These are phyloP conservation scores for Astrothelium subdiscretum DNA, from an alignment of 495 filamentous ascomycete genomes.

Conservation along the genomic window DNA sequence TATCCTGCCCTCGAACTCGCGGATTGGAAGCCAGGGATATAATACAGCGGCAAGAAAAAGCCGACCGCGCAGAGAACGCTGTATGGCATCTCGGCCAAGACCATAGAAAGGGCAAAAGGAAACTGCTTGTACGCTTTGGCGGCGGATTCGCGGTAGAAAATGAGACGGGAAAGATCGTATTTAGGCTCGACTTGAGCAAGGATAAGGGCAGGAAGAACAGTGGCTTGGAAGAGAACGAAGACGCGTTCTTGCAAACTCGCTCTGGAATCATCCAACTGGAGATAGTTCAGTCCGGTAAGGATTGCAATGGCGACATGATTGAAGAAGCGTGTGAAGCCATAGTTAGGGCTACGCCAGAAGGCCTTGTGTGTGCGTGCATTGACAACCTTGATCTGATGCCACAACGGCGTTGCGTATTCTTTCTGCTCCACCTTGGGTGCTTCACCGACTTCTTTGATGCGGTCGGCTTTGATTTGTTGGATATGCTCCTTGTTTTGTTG, in stretches of 20 bases:
- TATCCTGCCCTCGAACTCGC: constrained; percentile 55
- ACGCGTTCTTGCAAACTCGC: constrained; percentile 64
- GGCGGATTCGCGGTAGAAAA: constrained; percentile 68
- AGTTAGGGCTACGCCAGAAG: constrained; percentile 67
- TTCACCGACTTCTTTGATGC: constrained; percentile 34
- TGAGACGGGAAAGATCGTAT: constrained; percentile 59
- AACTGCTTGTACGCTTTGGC: constrained; percentile 68
- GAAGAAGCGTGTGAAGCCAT: constrained; percentile 67
- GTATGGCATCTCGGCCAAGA: constrained; percentile 69
- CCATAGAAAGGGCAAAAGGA: constrained; percentile 58
- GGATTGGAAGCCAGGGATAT: constrained; percentile 35
- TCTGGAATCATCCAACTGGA: constrained; percentile 56
- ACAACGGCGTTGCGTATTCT: constrained; percentile 64
- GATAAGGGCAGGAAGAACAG: constrained; percentile 62
- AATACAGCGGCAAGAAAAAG: constrained; percentile 70
- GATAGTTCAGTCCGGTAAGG: constrained; percentile 60
- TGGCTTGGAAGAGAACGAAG: constrained; percentile 76
- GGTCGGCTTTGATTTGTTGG: constrained; percentile 49
- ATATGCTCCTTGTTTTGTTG: constrained; percentile 56
- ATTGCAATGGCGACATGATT: constrained; percentile 62
- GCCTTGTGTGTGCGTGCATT: constrained; percentile 50
- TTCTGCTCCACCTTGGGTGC: constrained; percentile 35
- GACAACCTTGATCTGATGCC: constrained; percentile 59
- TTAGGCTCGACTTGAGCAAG: constrained; percentile 68
- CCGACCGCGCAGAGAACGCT: constrained; percentile 56